Evolutionary conservation across 1,139 yeast species (phyloP).

Genomic region (Hansenula sp.): DNA sequence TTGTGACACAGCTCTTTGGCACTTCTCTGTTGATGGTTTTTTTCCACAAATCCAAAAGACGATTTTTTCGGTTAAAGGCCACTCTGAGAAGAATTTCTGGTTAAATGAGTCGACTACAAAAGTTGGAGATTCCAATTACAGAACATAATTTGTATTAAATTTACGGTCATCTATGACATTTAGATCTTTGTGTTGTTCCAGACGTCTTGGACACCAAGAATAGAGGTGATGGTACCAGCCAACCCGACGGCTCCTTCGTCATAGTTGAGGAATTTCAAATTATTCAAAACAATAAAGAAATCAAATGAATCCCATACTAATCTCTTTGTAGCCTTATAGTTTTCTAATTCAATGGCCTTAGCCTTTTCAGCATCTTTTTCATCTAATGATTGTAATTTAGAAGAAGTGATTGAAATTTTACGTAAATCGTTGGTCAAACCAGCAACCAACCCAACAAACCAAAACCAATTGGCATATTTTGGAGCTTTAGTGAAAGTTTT

Average conservation of each 20-base stretch:
- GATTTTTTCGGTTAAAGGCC: neutral
- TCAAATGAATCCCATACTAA: conserved; percentile 80
- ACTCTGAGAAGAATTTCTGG: neutral
- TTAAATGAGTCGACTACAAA: neutral
- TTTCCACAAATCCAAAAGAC: neutral
- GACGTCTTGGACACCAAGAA: conserved; percentile 71
- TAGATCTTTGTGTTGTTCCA: conserved; percentile 31
- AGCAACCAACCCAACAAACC: conserved; percentile 72
- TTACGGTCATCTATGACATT: too few relatives aligned
- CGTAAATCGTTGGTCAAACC: conserved; percentile 59
- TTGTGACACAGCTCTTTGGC: neutral
- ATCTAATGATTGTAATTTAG: conserved; percentile 22
- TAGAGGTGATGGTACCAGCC: conserved; percentile 80
- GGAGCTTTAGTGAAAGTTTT: conserved; percentile 34
- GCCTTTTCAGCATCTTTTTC: conserved; percentile 23
- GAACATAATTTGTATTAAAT: too few relatives aligned
- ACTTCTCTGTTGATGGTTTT: neutral
- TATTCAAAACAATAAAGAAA: conserved; percentile 69
- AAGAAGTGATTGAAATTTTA: conserved; percentile 34
- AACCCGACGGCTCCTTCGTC: conserved; percentile 83
- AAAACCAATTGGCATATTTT: conserved; percentile 53
- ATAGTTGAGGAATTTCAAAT: conserved; percentile 54
- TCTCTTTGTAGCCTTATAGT: conserved; percentile 51
- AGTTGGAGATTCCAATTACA: too few relatives aligned
- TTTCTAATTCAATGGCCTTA: conserved; percentile 30